Base-by-base conservation (phyloP, 2,329 filamentous ascomycete genomes). In the Fusarium decemcellulare region DNA sequence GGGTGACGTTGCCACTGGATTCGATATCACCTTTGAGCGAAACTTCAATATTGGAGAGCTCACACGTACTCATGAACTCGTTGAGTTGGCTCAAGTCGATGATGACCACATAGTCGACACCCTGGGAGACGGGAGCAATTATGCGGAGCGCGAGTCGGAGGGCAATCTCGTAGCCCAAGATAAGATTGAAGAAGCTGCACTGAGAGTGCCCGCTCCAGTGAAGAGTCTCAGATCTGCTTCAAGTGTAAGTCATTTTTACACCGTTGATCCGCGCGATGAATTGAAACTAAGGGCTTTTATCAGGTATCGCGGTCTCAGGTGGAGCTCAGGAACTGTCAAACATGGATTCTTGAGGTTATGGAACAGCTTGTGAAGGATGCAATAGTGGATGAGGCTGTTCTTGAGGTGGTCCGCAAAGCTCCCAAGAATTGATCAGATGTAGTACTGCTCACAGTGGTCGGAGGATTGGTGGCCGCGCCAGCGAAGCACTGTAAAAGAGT, bases 301-400 rank as follows among this genome's bases (percentile, higher is more conserved):
- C 9, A 62, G 59, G 23, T 37, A 8, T 29, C 40, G 14, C 30
- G 39, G 5, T 55, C 32, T 10, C 39, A 52, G 2, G 47, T 57
- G 15, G 44, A 57, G 15, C 58, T 62, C n/a, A 53, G 48, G 39
- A 62, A 58, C 14, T 62, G 59, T 27, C 59, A 62, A 23, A 58
- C 59, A 2, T 62, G 59, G 59, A 32, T 62, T 34, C 12, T 14
- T 3, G 59, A 58, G 9, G 23, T 62, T 48, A 53, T 62, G 3
- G 43, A 58, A 23, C 50, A n/a, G 39, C 12, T 62, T 10, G 34
- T 62, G 15, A 39, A 58, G 8, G 46, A 42, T 9, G 53, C 23
- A 6, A 30, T 58, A 2, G 43, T 58, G 46, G 39, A 47, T 12
- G 27, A 50, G 7, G 16, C 34, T 44, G 59, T 47, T 27, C 53